These are phyloP conservation scores for Trametes hirsuta DNA, from an alignment of 1,284 basidiomycete genomes.

Conservation along the genomic window DNA sequence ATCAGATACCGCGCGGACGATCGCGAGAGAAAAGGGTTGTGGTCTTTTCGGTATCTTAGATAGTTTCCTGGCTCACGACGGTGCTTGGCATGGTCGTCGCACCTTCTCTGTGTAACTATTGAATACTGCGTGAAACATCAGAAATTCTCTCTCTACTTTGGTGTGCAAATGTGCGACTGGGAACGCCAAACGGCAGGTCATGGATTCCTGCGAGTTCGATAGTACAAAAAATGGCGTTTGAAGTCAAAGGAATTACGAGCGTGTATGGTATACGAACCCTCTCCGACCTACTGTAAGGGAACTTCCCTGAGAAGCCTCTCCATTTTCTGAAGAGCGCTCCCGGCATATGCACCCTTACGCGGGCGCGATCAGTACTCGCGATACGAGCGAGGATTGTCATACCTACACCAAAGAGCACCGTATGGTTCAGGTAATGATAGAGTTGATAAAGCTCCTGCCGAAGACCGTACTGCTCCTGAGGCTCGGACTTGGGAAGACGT, in stretches of 20 bases:
- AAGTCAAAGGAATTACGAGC: too few species aligned
- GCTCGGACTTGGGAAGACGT: conserved; percentile 68
- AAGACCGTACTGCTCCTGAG: conserved; percentile 69
- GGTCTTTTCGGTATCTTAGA: not conserved
- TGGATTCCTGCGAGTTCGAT: too few species aligned
- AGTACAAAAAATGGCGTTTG: too few species aligned
- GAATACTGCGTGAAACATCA: conserved; percentile 1
- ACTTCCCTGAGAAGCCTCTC: conserved; percentile 46
- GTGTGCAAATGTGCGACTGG: not conserved
- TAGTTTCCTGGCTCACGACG: not conserved
- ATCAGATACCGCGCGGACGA: not conserved
- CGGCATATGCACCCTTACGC: conserved; percentile 56
- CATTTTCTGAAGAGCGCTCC: conserved; percentile 59
- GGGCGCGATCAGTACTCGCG: not conserved
- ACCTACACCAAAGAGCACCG: conserved; percentile 68
- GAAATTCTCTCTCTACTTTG: not conserved
- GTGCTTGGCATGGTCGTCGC: not conserved
- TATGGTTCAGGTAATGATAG: conserved; percentile 89
- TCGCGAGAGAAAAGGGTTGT: conserved; percentile 10
- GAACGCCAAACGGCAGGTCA: not conserved
- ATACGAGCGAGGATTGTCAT: not conserved
- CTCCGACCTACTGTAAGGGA: conserved; percentile 3
- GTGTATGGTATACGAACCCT: too few species aligned
- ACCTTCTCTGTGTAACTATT: not conserved
- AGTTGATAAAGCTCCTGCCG: conserved; percentile 79